Evolutionary conservation across 2,329 filamentous ascomycete species (phyloP).

Genomic region (Stromatinia cepivora): DNA sequence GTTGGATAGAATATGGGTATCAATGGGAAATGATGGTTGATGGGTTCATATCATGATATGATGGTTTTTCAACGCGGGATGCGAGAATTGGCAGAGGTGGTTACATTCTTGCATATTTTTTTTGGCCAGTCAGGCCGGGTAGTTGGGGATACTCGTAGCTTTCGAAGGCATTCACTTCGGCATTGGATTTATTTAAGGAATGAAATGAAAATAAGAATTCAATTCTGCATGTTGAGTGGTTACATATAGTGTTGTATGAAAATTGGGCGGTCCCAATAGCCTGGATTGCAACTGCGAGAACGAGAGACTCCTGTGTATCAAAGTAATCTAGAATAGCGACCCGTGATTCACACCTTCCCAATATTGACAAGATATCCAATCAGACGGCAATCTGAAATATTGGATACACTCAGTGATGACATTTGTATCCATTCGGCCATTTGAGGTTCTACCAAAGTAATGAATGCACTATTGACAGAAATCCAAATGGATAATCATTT

Average conservation of each 20-base stretch:
- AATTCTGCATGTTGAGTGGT: neutral
- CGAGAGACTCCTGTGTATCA: too few relatives aligned
- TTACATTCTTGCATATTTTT: too few relatives aligned
- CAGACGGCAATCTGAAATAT: neutral
- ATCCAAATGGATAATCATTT: too few relatives aligned
- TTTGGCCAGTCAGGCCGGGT: too few relatives aligned
- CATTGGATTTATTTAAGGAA: neutral
- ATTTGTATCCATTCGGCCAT: too few relatives aligned
- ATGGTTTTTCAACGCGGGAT: neutral
- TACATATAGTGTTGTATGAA: neutral
- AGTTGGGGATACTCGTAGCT: neutral
- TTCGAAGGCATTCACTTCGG: neutral
- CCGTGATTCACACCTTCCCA: neutral
- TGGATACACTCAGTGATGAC: neutral
- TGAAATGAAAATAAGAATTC: neutral
- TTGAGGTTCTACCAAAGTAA: too few relatives aligned
- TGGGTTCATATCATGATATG: neutral
- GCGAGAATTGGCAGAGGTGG: too few relatives aligned
- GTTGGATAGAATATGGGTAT: neutral
- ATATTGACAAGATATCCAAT: too few relatives aligned
- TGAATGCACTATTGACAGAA: too few relatives aligned
- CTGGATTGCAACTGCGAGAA: neutral
- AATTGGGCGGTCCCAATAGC: neutral
- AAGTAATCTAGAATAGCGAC: too few relatives aligned
- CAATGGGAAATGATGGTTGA: neutral